These are phyloP conservation scores for Xerocomellus dryophilus DNA, from an alignment of 768 basidiomycete genomes.

Conservation along the genomic window DNA sequence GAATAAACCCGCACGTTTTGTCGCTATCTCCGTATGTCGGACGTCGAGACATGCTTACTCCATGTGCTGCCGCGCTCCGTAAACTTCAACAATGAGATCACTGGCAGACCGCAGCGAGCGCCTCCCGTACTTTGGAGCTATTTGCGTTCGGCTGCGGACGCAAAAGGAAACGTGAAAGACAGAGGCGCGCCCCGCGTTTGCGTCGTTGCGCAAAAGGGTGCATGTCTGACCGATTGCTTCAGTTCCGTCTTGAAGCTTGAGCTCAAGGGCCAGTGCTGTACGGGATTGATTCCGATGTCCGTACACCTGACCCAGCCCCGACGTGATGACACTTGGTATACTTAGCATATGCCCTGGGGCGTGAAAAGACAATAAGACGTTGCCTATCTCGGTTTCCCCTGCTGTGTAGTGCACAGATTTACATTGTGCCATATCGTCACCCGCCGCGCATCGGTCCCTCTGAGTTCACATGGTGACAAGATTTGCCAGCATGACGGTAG, in stretches of 20 bases:
- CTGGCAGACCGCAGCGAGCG: neutral
- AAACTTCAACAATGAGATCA: too few species aligned
- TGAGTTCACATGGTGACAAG: neutral
- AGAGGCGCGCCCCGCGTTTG: neutral
- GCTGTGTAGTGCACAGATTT: neutral
- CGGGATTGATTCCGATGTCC: neutral
- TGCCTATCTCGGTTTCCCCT: neutral
- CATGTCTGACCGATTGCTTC: neutral
- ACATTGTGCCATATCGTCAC: neutral
- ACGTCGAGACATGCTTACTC: neutral
- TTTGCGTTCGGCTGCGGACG: neutral
- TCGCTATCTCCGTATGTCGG: neutral
- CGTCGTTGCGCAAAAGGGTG: slow-evolving; percentile 2
- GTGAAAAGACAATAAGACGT: slow-evolving; percentile 10
- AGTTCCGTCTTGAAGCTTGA: neutral
- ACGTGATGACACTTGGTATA: neutral
- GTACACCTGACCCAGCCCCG: neutral
- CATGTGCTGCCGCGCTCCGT: neutral
- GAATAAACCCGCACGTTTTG: neutral
- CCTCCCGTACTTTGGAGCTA: neutral
- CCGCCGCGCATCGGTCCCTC: neutral
- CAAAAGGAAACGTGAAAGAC: slow-evolving; percentile 14
- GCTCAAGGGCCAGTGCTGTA: neutral
- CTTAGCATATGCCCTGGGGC: neutral
- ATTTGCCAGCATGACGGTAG: neutral